Evolutionary conservation across 768 basidiomycete genomes (phyloP).

Genomic region (Pleurotus salmoneostramineus): DNA sequence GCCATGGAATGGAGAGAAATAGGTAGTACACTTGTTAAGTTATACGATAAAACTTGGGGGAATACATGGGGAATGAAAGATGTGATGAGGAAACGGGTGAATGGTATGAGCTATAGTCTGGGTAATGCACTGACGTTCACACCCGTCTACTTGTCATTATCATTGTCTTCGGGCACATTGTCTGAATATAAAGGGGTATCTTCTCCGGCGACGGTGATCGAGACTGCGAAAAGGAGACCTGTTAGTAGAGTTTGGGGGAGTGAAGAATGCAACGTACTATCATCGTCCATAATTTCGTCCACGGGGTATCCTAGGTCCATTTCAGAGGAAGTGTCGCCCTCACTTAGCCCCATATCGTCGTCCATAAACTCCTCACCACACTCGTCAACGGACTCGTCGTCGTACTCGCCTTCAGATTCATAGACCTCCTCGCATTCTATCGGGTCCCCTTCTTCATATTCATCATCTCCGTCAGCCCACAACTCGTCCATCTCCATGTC

Average conservation of each 20-base stretch:
- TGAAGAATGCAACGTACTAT: not conserved
- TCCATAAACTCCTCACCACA: conserved; percentile 17
- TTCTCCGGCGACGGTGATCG: conserved; percentile 18
- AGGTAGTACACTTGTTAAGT: not conserved
- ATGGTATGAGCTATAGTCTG: not conserved
- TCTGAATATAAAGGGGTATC: conserved; percentile 13
- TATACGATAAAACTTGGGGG: not conserved
- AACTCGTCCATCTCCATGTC: conserved; percentile 17
- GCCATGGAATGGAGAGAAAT: not conserved
- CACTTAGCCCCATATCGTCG: conserved; percentile 38
- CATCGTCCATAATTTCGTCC: conserved; percentile 1
- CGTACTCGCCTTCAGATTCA: conserved; percentile 9
- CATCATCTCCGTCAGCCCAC: conserved; percentile 18
- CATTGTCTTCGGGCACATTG: conserved; percentile 8
- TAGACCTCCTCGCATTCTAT: conserved; percentile 15
- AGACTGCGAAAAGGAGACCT: conserved; percentile 6
- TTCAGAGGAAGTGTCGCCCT: conserved; percentile 28
- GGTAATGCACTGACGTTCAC: no score
- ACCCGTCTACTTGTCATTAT: conserved; percentile 13
- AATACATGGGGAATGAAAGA: not conserved
- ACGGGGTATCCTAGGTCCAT: conserved; percentile 1
- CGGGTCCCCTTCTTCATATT: conserved; percentile 3
- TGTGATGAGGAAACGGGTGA: not conserved
- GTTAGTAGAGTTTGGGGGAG: not conserved
- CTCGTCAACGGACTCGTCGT: conserved; percentile 19